Evolutionary conservation across 2,329 filamentous ascomycete genomes (phyloP).

Genomic region (Botrytis byssoidea): DNA sequence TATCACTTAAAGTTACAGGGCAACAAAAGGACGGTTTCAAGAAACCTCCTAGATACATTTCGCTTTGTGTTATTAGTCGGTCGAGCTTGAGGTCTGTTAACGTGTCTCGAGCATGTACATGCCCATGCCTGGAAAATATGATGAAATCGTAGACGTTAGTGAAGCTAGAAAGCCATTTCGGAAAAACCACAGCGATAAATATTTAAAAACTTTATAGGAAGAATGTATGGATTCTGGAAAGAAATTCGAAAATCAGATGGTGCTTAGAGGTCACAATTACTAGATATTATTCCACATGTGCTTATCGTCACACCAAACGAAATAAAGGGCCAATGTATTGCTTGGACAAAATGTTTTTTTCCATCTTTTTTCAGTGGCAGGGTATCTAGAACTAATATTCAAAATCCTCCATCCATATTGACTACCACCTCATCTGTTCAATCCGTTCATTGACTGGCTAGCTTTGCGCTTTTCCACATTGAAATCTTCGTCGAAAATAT

Average conservation of each 20-base stretch:
- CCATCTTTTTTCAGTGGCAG: neutral
- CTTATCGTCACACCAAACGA: neutral
- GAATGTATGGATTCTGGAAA: neutral
- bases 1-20: neutral
- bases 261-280: neutral
- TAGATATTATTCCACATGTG: neutral
- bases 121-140: neutral
- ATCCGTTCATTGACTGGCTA: conserved; percentile 6
- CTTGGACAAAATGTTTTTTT: neutral
- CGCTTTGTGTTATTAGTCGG: neutral
- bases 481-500: conserved; percentile 8
- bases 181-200: neutral
- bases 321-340: too few species aligned
- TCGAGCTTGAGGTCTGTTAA: neutral
- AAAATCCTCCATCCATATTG: neutral
- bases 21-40: neutral
- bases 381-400: conserved; percentile 12
- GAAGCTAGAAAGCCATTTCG: neutral
- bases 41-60: neutral
- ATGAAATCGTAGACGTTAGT: neutral
- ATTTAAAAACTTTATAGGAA: neutral
- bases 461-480: conserved; percentile 6
- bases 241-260: neutral
- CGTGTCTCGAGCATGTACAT: neutral
- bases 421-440: neutral